Conservation (phyloP, 148 eudicot genomes). For the Persicaria maculosa region DNA sequence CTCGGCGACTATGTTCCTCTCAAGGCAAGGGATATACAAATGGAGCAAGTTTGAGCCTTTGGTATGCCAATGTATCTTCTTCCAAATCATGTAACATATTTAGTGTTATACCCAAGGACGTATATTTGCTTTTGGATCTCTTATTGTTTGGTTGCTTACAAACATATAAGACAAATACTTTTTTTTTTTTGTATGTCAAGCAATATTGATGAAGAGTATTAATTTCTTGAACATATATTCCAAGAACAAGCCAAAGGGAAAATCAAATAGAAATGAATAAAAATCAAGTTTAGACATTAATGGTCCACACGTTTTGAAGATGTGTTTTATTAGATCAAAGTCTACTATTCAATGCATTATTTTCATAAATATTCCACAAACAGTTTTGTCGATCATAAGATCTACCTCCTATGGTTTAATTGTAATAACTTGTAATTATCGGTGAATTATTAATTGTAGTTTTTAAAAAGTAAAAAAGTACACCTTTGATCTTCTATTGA, state of each 20-base stretch:
- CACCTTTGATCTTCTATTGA: too few species aligned
- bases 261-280: too few species aligned
- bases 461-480: too few species aligned
- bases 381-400: background rate
- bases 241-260: too few species aligned
- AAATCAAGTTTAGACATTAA: too few species aligned
- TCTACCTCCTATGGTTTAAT: too few species aligned
- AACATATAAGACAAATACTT: background rate
- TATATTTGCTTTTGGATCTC: background rate
- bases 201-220: too few species aligned
- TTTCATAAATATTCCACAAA: background rate
- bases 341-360: background rate
- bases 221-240: too few species aligned
- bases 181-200: background rate
- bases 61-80: background rate
- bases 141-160: background rate
- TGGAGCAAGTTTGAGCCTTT: conserved; percentile 29
- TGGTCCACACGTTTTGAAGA: too few species aligned
- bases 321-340: too few species aligned
- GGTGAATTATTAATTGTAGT: too few species aligned
- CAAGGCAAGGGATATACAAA: conserved; percentile 34
- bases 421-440: too few species aligned
- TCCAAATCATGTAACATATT: background rate
- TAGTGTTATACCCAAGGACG: background rate
- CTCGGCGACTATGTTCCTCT: conserved; percentile 50